Conservation (phyloP, 805 yeast genomes). For the Scheffersomyces stipitis region DNA sequence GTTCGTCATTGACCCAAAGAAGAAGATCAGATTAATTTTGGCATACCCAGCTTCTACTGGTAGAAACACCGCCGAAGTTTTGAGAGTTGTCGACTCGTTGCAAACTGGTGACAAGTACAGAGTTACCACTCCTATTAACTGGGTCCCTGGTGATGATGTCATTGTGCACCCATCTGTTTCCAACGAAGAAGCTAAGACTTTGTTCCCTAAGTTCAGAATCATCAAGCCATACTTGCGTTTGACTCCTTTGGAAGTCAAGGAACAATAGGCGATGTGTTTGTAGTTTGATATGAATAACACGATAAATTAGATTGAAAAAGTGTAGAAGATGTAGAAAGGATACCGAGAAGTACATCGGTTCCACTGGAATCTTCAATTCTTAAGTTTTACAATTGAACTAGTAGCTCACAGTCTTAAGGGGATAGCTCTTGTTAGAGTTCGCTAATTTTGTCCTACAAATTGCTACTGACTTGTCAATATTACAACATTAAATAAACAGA, state of each 20-base stretch:
- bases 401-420: no score
- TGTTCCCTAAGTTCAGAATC: constrained; percentile 82
- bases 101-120: constrained; percentile 82
- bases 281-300: no score
- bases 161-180: constrained; percentile 86
- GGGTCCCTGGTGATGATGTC: constrained; percentile 88
- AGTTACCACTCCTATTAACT: constrained; percentile 88
- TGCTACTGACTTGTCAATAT: no score
- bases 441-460: no score
- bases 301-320: no score
- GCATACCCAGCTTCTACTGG: constrained; percentile 94
- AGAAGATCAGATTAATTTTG: constrained; percentile 82
- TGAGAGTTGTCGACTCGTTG: constrained; percentile 86
- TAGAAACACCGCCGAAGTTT: constrained; percentile 89
- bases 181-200: constrained; percentile 66
- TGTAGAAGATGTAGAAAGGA: no score
- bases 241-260: constrained; percentile 42
- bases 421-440: no score
- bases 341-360: no score
- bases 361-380: no score
- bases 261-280: no score
- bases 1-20: constrained; percentile 84
- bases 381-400: no score
- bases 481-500: no score
- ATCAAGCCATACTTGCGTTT: constrained; percentile 89